phyloP scores from a whole-genome alignment of 495 filamentous ascomycete genomes.

The Xylaria nigripes region DNA sequence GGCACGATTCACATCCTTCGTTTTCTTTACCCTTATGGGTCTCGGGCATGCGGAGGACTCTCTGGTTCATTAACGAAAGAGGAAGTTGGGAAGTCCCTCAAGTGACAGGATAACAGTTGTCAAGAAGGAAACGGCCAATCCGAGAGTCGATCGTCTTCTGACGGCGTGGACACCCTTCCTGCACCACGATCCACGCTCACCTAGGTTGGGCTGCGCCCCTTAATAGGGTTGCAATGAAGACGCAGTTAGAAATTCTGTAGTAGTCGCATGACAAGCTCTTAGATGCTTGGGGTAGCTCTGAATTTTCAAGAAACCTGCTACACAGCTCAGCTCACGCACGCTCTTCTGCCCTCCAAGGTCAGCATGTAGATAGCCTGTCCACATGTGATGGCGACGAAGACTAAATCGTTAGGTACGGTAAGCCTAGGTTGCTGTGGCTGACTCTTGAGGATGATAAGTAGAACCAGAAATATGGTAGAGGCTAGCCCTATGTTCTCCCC shows the following conservation, averaged over 20 bases:
- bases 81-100: background rate
- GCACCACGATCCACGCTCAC: background rate
- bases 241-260: background rate
- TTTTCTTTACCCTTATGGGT: background rate
- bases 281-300: background rate
- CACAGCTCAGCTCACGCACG: background rate
- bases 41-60: background rate
- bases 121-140: background rate
- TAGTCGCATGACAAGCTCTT: background rate
- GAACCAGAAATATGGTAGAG: background rate
- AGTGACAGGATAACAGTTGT: background rate
- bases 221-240: background rate
- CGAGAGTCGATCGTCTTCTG: background rate
- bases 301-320: background rate
- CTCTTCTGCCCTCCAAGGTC: background rate
- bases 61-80: background rate
- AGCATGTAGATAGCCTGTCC: background rate
- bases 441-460: background rate
- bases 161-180: background rate
- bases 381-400: background rate
- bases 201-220: background rate
- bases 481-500: background rate
- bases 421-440: background rate
- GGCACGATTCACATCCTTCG: background rate
- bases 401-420: background rate